A percentile compares a stretch with the other conserved stretches of the same genome.
Conservation (phyloP, 345 rosid genomes). For the Crucihimalaya himalaica region DNA sequence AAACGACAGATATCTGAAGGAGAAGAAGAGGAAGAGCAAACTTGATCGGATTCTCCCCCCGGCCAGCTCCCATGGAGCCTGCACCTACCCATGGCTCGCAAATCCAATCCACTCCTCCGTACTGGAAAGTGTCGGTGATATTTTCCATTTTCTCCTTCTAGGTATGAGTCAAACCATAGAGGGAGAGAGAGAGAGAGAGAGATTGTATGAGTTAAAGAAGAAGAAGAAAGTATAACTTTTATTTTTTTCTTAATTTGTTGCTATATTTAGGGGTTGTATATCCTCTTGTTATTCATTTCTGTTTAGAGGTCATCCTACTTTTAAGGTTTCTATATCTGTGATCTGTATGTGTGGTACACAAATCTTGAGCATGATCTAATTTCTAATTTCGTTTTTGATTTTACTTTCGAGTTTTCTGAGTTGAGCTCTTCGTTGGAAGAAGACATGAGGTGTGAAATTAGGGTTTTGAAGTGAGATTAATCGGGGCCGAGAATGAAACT, state of each 20-base stretch:
- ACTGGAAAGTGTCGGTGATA: background rate
- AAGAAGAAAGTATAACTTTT: constrained; percentile 14
- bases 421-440: no score
- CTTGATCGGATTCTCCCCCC: constrained; percentile 6
- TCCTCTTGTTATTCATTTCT: constrained; percentile 21
- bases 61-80: background rate
- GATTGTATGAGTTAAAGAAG: constrained; percentile 10
- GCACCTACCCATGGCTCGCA: constrained; percentile 31
- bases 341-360: constrained; percentile 18
- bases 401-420: no score
- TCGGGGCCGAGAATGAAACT: no score
- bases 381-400: no score
- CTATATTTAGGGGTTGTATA: constrained; percentile 26
- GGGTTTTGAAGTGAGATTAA: no score
- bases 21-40: constrained; percentile 37
- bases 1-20: constrained; percentile 40
- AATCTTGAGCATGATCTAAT: background rate
- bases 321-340: constrained; percentile 25
- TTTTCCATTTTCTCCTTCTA: constrained; percentile 32
- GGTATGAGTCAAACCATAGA: constrained; percentile 25
- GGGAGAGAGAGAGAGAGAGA: background rate
- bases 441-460: no score
- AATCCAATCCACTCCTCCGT: constrained; percentile 28
- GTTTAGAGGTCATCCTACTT: constrained; percentile 32
- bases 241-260: background rate